Evolutionary conservation across 768 basidiomycete genomes (phyloP).

Genomic region (Tremella mesenterica): DNA sequence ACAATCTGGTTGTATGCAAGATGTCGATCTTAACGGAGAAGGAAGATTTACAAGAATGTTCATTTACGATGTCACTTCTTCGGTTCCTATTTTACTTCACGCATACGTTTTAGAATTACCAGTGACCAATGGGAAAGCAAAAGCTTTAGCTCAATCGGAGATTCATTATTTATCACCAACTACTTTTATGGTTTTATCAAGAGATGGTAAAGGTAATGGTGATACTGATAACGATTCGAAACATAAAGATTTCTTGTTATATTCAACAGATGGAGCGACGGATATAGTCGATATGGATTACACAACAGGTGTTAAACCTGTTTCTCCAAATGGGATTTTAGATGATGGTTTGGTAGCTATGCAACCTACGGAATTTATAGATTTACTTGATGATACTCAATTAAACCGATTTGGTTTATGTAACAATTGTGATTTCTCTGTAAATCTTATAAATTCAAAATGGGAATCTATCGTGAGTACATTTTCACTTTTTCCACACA

Average conservation of each 20-base stretch:
- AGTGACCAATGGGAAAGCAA: conserved; percentile 48
- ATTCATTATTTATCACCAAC: conserved; percentile 52
- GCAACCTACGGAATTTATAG: conserved; percentile 54
- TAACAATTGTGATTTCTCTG: conserved; percentile 43
- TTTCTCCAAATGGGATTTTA: conserved; percentile 52
- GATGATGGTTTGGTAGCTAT: conserved; percentile 51
- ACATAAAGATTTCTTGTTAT: conserved; percentile 54
- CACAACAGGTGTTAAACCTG: conserved; percentile 52
- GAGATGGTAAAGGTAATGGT: conserved; percentile 54
- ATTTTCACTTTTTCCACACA: too few species aligned
- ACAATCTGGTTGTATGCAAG: conserved; percentile 58
- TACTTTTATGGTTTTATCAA: conserved; percentile 55
- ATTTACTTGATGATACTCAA: conserved; percentile 52
- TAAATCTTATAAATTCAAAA: conserved; percentile 56
- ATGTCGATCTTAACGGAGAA: conserved; percentile 50
- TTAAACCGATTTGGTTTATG: conserved; percentile 59
- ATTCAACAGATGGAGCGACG: conserved; percentile 55
- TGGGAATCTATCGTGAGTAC: conserved; percentile 55
- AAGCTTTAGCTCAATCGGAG: conserved; percentile 54
- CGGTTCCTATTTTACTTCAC: conserved; percentile 36
- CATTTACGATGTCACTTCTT: conserved; percentile 51
- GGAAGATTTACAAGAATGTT: conserved; percentile 54
- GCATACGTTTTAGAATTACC: conserved; percentile 33
- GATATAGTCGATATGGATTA: conserved; percentile 56
- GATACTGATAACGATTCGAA: conserved; percentile 51